Base-by-base conservation (phyloP, 345 rosid genomes). In the Eutrema yunnanense region DNA sequence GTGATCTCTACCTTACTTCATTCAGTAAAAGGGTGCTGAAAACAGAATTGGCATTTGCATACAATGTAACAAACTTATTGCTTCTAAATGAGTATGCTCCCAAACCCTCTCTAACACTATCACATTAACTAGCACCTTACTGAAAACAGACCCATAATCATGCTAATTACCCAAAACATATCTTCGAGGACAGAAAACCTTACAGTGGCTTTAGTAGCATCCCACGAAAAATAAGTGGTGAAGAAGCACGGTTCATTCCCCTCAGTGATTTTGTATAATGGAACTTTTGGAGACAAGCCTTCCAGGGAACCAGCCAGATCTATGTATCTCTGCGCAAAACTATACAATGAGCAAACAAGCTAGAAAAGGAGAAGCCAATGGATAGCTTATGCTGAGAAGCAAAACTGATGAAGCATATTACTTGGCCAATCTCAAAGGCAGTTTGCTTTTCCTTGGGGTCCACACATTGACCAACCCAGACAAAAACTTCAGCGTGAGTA, bases 201-300 rank as follows among this genome's bases (percentile, higher is more conserved):
- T 87, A 96, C 99, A 53, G 67, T 80, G 49, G 98, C 89, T 84
- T 87, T 92, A 81, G 86, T 60, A 61, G 79, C 76, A 83, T 96
- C 99, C 99, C 98, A 96, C 7, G 86, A 84, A 78, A 96, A 96
- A 81, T 82, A 88, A 44, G 87, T 80, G 27, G 98, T 88, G 82
- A 92, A 96, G 85, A 92, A 92, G 81, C 89, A 82, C 2, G 99
- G 98, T 73, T 96, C 99, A 73, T 90, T 92, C 81, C 98, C 99
- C 82, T 96, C 99, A 11, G 90, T 83, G 63, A 96, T 83, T 87
- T 82, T 92, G 79, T 90, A 96, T 4, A 96, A 73, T 44, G 99
- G 99, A 72, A 96, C 94, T 75, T 82, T 84, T 51, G 84, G 86
- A 79, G 96, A 74, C 76, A 92, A 81, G 73, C 95, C 95, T 70